A percentile compares a stretch with the other conserved stretches of the same genome.
These are phyloP conservation scores for Penicillium occitanis DNA, from an alignment of 2,329 filamentous ascomycete genomes.

Conservation along the genomic window DNA sequence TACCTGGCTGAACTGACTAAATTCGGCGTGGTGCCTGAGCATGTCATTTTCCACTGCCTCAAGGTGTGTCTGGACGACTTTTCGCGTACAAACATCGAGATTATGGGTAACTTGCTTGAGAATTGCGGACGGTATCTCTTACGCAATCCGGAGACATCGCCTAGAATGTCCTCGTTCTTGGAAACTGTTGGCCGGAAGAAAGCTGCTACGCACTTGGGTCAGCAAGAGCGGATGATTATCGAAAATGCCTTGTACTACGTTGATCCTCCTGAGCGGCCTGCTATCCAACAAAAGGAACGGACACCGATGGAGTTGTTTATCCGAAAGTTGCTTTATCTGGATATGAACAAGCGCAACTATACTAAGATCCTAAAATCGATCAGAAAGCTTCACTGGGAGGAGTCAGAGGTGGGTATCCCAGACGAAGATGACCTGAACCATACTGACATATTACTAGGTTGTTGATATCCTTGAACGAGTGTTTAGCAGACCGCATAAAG, in stretches of 20 bases:
- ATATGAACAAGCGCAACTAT: slow-evolving; percentile 91
- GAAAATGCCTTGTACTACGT: slow-evolving; percentile 99
- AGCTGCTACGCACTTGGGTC: slow-evolving; percentile 87
- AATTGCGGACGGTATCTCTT: slow-evolving; percentile 94
- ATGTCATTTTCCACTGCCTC: slow-evolving; percentile 97
- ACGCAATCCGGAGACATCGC: slow-evolving; percentile 86
- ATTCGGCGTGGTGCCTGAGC: slow-evolving; percentile 95
- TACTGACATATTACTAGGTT: slow-evolving; percentile 50
- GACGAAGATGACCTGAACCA: neutral
- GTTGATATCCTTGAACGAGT: slow-evolving; percentile 80
- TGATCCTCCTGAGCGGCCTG: slow-evolving; percentile 87
- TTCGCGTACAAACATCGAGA: slow-evolving; percentile 98
- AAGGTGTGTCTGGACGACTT: slow-evolving; percentile 98
- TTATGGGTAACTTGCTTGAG: slow-evolving; percentile 92
- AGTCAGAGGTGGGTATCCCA: slow-evolving; percentile 64
- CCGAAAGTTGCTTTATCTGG: slow-evolving; percentile 86
- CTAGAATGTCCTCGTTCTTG: slow-evolving; percentile 88
- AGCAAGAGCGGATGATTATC: slow-evolving; percentile 95
- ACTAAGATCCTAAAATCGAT: slow-evolving; percentile 93
- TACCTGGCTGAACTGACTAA: slow-evolving; percentile 97
- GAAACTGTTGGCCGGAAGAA: slow-evolving; percentile 97
- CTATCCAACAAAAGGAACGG: slow-evolving; percentile 94
- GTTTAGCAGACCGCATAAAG: slow-evolving; percentile 93
- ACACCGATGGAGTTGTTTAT: slow-evolving; percentile 92
- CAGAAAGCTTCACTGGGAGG: slow-evolving; percentile 95